A percentile compares a stretch with the other conserved stretches of the same genome.
Conservation (phyloP, 495 filamentous ascomycete genomes). For the Aspergillus kassunensis region DNA sequence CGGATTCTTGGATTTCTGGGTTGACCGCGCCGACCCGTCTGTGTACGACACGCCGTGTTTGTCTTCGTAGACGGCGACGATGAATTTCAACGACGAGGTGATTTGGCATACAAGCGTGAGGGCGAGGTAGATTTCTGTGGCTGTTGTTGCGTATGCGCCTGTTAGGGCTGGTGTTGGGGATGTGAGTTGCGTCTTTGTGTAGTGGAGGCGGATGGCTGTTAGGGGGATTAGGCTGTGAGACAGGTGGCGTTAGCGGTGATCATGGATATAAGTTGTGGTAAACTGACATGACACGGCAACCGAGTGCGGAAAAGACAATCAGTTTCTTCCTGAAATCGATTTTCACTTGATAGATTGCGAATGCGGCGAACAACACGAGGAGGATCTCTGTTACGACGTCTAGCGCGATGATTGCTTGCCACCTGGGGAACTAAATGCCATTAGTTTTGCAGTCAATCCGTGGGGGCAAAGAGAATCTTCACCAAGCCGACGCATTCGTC, state of each 20-base stretch:
- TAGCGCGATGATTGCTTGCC: conserved; percentile 22
- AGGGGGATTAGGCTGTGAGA: conserved; percentile 24
- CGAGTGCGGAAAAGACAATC: conserved; percentile 13
- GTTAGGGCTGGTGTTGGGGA: conserved; percentile 19
- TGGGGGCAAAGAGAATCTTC: not conserved
- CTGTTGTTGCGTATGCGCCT: conserved; percentile 22
- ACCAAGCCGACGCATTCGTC: conserved; percentile 14
- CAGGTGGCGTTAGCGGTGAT: not conserved
- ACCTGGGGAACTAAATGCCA: conserved; percentile 19
- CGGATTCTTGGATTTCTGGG: not conserved
- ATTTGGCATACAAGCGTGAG: conserved; percentile 23
- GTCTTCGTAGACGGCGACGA: conserved; percentile 36
- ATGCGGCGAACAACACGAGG: conserved; percentile 16
- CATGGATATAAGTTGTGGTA: not conserved
- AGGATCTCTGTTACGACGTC: conserved; percentile 24
- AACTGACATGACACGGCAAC: conserved; percentile 24
- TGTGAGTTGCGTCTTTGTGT: conserved; percentile 16
- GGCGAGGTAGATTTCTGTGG: conserved; percentile 25
- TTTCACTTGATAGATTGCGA: conserved; percentile 19
- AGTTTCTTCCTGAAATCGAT: conserved; percentile 17
- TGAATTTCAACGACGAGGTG: conserved; percentile 33
- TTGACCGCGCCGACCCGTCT: conserved; percentile 5
- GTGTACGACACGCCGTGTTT: conserved; percentile 30
- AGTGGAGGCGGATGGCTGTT: conserved; percentile 21
- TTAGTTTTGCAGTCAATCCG: no score